phyloP scores from a whole-genome alignment of 2,329 filamentous ascomycete genomes.

The Xenoacremonium recifei region DNA sequence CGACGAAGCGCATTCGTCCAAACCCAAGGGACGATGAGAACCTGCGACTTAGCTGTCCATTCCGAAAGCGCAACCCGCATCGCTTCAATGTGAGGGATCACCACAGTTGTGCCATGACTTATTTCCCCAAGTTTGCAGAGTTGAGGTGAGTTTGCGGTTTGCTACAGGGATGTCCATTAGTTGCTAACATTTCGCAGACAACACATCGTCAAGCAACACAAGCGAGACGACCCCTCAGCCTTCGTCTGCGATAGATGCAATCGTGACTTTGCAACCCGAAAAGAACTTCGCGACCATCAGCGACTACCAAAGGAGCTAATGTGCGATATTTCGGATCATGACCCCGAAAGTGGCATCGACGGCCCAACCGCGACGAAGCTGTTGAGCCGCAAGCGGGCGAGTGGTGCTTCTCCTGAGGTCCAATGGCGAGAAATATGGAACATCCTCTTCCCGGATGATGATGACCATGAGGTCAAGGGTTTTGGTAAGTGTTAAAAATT shows the following conservation, averaged over 20 bases:
- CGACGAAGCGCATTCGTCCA: conserved; percentile 29
- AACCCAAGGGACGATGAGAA: conserved; percentile 37
- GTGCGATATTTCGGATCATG: conserved; percentile 40
- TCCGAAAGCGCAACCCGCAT: conserved; percentile 42
- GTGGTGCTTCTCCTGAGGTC: conserved; percentile 35
- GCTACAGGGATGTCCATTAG: fast-evolving
- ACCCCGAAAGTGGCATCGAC: conserved; percentile 40
- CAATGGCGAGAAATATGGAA: conserved; percentile 43
- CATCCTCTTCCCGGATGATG: conserved; percentile 41
- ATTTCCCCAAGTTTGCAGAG: conserved; percentile 41
- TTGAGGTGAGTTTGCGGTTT: conserved; percentile 28
- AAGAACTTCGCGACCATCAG: conserved; percentile 39
- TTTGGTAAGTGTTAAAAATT: conserved; percentile 24
- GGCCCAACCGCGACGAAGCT: conserved; percentile 39
- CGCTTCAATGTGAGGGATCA: conserved; percentile 47
- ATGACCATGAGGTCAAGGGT: conserved; percentile 29
- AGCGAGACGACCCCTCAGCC: conserved; percentile 39
- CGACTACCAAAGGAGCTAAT: conserved; percentile 39
- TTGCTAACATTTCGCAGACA: conserved; percentile 28
- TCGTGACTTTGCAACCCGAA: conserved; percentile 36
- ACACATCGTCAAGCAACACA: conserved; percentile 43
- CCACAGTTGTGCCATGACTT: conserved; percentile 42
- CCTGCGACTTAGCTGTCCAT: conserved; percentile 42
- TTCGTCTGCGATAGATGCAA: conserved; percentile 41
- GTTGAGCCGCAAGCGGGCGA: conserved; percentile 37